These are phyloP conservation scores for Pestalotiopsis fici DNA, from an alignment of 2,329 filamentous ascomycete species.

Conservation along the genomic window DNA sequence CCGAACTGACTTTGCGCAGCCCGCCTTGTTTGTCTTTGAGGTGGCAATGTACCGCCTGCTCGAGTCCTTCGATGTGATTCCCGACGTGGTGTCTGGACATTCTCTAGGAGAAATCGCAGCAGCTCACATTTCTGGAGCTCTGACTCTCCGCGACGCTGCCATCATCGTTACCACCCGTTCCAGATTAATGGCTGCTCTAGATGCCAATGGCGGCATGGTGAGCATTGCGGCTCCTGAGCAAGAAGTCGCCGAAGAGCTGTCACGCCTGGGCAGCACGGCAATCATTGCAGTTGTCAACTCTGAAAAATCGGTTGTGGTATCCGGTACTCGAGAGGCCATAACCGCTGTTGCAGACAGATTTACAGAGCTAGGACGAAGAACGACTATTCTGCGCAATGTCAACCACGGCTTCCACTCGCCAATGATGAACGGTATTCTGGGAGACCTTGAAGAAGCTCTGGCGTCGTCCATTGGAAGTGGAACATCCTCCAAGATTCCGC, in stretches of 20 bases:
- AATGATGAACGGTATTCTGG: conserved; percentile 6
- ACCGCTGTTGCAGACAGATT: conserved; percentile 6
- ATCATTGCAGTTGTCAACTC: conserved; percentile 6
- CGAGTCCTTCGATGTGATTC: conserved; percentile 22
- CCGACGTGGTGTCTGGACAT: conserved; percentile 24
- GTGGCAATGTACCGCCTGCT: conserved; percentile 27
- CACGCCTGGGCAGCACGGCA: neutral
- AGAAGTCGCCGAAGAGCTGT: conserved; percentile 1
- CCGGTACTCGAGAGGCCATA: conserved; percentile 6
- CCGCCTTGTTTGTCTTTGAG: conserved; percentile 29
- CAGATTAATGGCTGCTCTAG: conserved; percentile 18
- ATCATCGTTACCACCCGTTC: conserved; percentile 26
- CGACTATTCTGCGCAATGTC: conserved; percentile 2
- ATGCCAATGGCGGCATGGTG: conserved; percentile 7
- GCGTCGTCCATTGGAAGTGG: neutral
- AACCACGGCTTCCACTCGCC: conserved; percentile 8
- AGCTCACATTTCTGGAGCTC: conserved; percentile 25
- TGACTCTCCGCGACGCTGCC: conserved; percentile 27
- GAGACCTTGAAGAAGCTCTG: neutral
- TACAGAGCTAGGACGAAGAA: conserved; percentile 3
- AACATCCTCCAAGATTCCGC: neutral
- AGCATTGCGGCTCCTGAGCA: neutral
- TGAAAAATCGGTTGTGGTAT: conserved; percentile 6
- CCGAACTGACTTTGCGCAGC: conserved; percentile 27
- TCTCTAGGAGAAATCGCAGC: conserved; percentile 25